These are phyloP conservation scores for Penicillium sumatraense DNA, from an alignment of 2,329 filamentous ascomycete species.

Conservation along the genomic window DNA sequence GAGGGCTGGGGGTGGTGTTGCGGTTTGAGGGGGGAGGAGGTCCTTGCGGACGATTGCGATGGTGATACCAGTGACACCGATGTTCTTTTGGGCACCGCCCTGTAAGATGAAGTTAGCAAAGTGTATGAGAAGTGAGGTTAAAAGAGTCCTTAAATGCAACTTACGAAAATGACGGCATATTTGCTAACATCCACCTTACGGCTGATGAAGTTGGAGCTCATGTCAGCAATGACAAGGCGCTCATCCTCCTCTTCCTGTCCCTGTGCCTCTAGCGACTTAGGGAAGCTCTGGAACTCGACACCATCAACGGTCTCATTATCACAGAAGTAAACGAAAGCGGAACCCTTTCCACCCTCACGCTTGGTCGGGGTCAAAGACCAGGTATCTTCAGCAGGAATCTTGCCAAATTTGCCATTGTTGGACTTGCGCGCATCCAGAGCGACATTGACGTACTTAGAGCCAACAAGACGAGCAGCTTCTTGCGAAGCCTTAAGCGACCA, in stretches of 20 bases:
- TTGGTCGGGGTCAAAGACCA: slow-evolving; percentile 73
- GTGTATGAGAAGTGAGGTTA: not conserved
- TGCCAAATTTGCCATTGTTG: slow-evolving; percentile 83
- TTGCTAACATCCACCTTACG: slow-evolving; percentile 76
- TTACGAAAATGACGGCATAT: slow-evolving; percentile 82
- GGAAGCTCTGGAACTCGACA: slow-evolving; percentile 82
- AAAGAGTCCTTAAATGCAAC: slow-evolving; percentile 16
- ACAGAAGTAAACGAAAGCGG: slow-evolving; percentile 82
- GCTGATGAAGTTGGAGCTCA: slow-evolving; percentile 92
- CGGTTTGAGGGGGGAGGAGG: slow-evolving; percentile 69
- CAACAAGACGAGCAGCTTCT: slow-evolving; percentile 78
- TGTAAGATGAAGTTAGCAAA: slow-evolving; percentile 28
- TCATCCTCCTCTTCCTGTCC: slow-evolving; percentile 63
- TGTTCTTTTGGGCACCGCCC: slow-evolving; percentile 88
- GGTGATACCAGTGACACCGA: slow-evolving; percentile 83
- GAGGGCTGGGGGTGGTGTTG: slow-evolving; percentile 69
- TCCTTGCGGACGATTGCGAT: slow-evolving; percentile 83
- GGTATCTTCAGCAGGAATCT: slow-evolving; percentile 74
- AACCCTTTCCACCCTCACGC: slow-evolving; percentile 55
- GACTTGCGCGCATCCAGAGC: slow-evolving; percentile 66
- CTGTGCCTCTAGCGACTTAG: slow-evolving; percentile 64
- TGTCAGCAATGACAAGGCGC: slow-evolving; percentile 84
- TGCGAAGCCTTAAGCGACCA: slow-evolving; percentile 90
- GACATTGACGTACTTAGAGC: slow-evolving; percentile 76
- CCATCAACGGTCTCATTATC: slow-evolving; percentile 83